A percentile compares a stretch with the other conserved stretches of the same genome.
phyloP scores from a whole-genome alignment of 345 rosid species.

The Moricandia arvensis region DNA sequence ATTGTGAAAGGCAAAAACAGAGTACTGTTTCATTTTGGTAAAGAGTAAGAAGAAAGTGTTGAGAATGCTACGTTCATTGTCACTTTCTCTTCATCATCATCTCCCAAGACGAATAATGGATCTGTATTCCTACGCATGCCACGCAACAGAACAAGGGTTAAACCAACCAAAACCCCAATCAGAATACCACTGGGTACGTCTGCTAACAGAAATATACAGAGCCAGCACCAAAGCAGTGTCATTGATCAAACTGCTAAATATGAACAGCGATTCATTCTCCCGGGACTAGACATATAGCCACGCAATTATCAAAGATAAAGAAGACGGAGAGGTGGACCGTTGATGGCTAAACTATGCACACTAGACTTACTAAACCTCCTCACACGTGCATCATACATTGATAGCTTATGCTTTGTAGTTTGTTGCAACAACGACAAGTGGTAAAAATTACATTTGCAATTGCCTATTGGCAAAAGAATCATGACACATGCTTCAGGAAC shows the following conservation, averaged over 20 bases:
- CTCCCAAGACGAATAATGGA: slow-evolving; percentile 37
- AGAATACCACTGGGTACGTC: slow-evolving; percentile 39
- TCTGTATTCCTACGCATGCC: slow-evolving; percentile 43
- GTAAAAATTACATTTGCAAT: neutral
- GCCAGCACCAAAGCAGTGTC: slow-evolving; percentile 41
- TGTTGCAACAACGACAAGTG: neutral
- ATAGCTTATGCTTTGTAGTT: neutral
- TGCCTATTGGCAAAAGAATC: slow-evolving; percentile 8
- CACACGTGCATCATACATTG: neutral
- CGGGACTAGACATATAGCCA: slow-evolving; percentile 62
- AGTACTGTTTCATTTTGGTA: slow-evolving; percentile 1
- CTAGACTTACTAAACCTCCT: neutral
- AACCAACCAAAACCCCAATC: slow-evolving; percentile 42
- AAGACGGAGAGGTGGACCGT: slow-evolving; percentile 48
- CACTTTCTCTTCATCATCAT: slow-evolving; percentile 42
- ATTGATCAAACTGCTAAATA: slow-evolving; percentile 40
- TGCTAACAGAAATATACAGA: slow-evolving; percentile 43
- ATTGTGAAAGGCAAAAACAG: slow-evolving; percentile 6
- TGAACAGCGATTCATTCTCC: slow-evolving; percentile 42
- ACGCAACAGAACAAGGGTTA: slow-evolving; percentile 44
- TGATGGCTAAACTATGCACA: slow-evolving; percentile 19
- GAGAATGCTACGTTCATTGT: neutral
- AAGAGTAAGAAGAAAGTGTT: slow-evolving; percentile 23
- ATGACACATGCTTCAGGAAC: slow-evolving; percentile 1
- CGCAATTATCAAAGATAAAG: slow-evolving; percentile 38